Evolutionary conservation across 169 alveolate genomes (phyloP), one percentile per base, ranked within the genome.

Genomic region (Plasmodium inui): DNA sequence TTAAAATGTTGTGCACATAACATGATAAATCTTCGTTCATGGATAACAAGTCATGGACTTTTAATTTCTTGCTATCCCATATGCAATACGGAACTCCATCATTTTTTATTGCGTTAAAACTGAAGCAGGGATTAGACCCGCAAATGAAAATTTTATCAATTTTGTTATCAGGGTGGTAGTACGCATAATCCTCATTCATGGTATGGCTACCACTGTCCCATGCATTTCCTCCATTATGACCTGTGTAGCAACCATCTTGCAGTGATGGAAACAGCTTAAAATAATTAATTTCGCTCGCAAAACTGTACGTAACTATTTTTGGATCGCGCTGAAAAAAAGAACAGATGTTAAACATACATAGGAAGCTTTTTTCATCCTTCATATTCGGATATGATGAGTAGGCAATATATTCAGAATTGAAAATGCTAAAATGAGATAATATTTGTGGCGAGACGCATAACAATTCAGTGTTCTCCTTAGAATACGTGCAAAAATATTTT

Each of bases 91-190:
- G 84, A 72, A 82, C 76, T 67, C 76, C 84, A 50, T 67, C 46
- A 82, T 82, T 82, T 80, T 83, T 82, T 86, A 86, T 72, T 80
- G 92, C 50, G 55, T 81, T 80, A 92, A 84, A 84, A 92, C 93
- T 92, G 37, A 84, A 84, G 53, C 93, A 57, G 39, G 92, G 92
- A 34, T 57, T 76, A 1, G 88, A 74, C 26, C 93, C 95, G 83
- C 93, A 84, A 37, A 84, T 81, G 70, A 84, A 84, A 92, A 84
- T 92, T 79, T 92, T 92, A 83, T 92, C 93, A 74, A 86, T 79
- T 86, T 92, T 57, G 85, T 82, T 92, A 73, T 92, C 84, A 92
- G 72, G 84, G 61, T 92, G 84, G 80, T 57, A 86, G 12, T 57
- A 86, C 14, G 84, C 32, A 92, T 92, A 81, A 14, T 22, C 92